These are phyloP conservation scores for Tuber microsphaerosporum DNA, from an alignment of 495 filamentous ascomycete species.

Conservation along the genomic window DNA sequence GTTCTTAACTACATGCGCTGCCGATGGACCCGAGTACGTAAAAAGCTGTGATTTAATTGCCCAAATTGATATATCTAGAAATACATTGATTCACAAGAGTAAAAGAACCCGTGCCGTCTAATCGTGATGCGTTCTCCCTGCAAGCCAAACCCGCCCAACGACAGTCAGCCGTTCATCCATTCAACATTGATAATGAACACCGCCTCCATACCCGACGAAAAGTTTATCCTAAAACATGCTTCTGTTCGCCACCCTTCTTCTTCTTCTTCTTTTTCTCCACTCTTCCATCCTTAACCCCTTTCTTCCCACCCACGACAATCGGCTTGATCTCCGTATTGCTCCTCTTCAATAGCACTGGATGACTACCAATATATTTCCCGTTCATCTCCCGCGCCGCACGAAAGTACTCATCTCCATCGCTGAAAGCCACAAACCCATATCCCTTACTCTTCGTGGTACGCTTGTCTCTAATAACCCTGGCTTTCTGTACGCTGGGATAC, in stretches of 20 bases:
- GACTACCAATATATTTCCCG: conserved; percentile 96
- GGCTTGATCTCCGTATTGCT: conserved; percentile 86
- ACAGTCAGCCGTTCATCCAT: background rate
- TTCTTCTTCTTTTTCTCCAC: conserved; percentile 40
- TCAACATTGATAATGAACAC: background rate
- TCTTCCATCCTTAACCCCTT: conserved; percentile 43
- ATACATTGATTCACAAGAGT: background rate
- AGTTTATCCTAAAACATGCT: conserved; percentile 35
- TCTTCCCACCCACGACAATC: conserved; percentile 49
- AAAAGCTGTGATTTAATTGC: background rate
- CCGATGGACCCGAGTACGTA: background rate
- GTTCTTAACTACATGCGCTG: background rate
- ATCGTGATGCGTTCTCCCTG: background rate
- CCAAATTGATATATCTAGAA: background rate
- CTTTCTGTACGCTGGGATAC: conserved; percentile 82
- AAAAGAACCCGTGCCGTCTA: background rate
- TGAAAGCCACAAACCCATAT: conserved; percentile 93
- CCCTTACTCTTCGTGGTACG: conserved; percentile 90
- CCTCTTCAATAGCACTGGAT: conserved; percentile 77
- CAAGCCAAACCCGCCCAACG: background rate
- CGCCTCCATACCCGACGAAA: background rate
- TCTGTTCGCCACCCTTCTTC: conserved; percentile 39
- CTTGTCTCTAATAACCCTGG: conserved; percentile 92
- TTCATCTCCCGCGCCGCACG: conserved; percentile 94
- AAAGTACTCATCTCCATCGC: conserved; percentile 92